Evolutionary conservation across 192 early-diverging fungal genomes (phyloP).

Genomic region (Gigaspora rosea): DNA sequence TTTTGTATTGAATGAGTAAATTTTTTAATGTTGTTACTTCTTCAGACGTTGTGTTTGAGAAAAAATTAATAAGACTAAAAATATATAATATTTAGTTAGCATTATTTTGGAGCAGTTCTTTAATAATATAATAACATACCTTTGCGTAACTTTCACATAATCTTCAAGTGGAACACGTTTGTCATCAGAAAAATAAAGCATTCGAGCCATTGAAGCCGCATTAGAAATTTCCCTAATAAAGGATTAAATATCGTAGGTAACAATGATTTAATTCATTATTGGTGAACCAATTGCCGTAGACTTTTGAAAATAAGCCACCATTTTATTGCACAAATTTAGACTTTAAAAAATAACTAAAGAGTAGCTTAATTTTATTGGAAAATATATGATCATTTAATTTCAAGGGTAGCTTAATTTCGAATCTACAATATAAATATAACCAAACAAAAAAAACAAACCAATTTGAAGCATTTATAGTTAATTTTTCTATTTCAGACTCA

Average conservation of each 20-base stretch:
- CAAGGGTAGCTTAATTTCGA: neutral
- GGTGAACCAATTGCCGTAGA: neutral
- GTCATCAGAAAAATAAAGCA: slow-evolving; percentile 44
- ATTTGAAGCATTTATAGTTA: slow-evolving; percentile 55
- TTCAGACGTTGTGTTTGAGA: neutral
- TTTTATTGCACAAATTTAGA: no score
- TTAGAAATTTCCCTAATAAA: slow-evolving; percentile 41
- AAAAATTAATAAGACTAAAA: slow-evolving; percentile 30
- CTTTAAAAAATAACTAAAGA: no score
- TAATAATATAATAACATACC: slow-evolving; percentile 31
- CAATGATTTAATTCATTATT: neutral
- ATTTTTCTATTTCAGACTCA: slow-evolving; percentile 39
- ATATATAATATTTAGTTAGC: neutral
- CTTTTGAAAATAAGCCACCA: no score
- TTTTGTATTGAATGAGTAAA: slow-evolving; percentile 38
- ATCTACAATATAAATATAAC: neutral
- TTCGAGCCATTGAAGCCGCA: slow-evolving; percentile 44
- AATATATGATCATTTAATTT: no score
- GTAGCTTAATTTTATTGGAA: no score
- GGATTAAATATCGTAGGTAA: no score
- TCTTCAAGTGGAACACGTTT: slow-evolving; percentile 35
- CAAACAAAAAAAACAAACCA: slow-evolving; percentile 35
- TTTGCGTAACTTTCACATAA: slow-evolving; percentile 51
- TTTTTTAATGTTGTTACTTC: slow-evolving; percentile 37
- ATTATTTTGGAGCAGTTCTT: no score